Evolutionary conservation across 495 filamentous ascomycete species (phyloP).

Genomic region (Podospora australis): DNA sequence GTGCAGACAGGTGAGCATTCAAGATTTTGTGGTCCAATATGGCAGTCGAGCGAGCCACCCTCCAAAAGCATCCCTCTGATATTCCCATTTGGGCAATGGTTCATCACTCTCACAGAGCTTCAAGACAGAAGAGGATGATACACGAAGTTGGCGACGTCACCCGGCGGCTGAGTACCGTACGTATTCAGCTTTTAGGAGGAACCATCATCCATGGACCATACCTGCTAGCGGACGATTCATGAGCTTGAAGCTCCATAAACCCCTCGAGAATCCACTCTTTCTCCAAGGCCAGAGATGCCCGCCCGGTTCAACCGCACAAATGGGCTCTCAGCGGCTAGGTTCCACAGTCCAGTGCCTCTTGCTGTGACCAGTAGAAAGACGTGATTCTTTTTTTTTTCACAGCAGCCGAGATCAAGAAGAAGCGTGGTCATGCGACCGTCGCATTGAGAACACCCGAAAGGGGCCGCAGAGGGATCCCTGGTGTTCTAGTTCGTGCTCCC

Average conservation of each 20-base stretch:
- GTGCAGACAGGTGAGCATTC: slow-evolving; percentile 10
- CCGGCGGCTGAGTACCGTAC: too few species aligned
- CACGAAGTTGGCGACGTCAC: slow-evolving; percentile 1
- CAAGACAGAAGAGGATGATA: neutral
- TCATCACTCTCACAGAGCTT: neutral
- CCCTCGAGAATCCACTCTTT: slow-evolving; percentile 18
- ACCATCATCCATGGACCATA: too few species aligned
- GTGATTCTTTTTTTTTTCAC: slow-evolving; percentile 9
- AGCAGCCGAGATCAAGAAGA: slow-evolving; percentile 8
- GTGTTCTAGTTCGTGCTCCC: slow-evolving; percentile 8
- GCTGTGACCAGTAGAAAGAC: slow-evolving; percentile 10
- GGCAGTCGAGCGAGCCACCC: slow-evolving; percentile 1
- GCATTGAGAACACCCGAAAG: slow-evolving; percentile 6
- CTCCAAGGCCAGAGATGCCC: slow-evolving; percentile 14
- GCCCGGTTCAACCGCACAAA: slow-evolving; percentile 29
- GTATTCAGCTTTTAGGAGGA: too few species aligned
- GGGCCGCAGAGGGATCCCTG: slow-evolving; percentile 7
- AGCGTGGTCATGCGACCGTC: slow-evolving; percentile 12
- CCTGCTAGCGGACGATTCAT: slow-evolving; percentile 13
- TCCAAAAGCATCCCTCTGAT: neutral
- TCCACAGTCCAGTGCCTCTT: slow-evolving; percentile 21
- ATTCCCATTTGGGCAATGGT: neutral
- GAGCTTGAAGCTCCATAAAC: slow-evolving; percentile 9
- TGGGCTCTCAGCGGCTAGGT: slow-evolving; percentile 14
- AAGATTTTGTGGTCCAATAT: slow-evolving; percentile 4